These are phyloP conservation scores for Salmacisia buchloeana DNA, from an alignment of 1,284 basidiomycete species.

Conservation along the genomic window DNA sequence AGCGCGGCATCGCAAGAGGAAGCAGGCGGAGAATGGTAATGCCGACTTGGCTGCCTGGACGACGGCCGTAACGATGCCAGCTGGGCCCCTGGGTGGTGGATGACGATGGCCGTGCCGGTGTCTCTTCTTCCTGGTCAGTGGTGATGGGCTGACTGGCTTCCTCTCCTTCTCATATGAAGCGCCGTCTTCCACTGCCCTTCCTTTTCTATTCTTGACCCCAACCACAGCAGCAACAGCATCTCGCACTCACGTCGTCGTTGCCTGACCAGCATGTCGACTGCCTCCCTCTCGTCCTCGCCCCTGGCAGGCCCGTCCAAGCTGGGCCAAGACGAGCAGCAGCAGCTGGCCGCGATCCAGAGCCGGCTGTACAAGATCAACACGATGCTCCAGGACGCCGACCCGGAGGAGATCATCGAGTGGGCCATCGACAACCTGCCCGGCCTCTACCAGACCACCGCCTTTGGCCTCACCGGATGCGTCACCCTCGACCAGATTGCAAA, in stretches of 20 bases:
- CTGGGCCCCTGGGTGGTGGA: too few species aligned
- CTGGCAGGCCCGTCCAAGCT: neutral
- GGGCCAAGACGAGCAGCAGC: slow-evolving; percentile 21
- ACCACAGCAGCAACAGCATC: neutral
- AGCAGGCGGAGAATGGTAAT: too few species aligned
- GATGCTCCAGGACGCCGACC: slow-evolving; percentile 39
- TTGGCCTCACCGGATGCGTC: slow-evolving; percentile 49
- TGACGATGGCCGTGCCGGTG: too few species aligned
- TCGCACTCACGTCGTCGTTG: too few species aligned
- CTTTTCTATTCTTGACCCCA: neutral
- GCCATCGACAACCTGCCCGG: slow-evolving; percentile 48
- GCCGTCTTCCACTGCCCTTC: neutral
- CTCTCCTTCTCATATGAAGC: too few species aligned
- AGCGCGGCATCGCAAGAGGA: too few species aligned
- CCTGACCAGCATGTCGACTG: neutral
- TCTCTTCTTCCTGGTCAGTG: too few species aligned
- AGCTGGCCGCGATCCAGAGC: neutral
- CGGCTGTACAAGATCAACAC: slow-evolving; percentile 39
- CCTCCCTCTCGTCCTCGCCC: neutral
- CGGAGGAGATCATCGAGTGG: slow-evolving; percentile 45
- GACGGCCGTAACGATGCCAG: too few species aligned
- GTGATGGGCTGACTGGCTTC: too few species aligned
- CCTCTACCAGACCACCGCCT: slow-evolving; percentile 49
- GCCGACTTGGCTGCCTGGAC: too few species aligned
- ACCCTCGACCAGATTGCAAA: slow-evolving; percentile 45